Evolutionary conservation across 2,329 filamentous ascomycete genomes (phyloP).

Genomic region (Tricladium varicosporioides): DNA sequence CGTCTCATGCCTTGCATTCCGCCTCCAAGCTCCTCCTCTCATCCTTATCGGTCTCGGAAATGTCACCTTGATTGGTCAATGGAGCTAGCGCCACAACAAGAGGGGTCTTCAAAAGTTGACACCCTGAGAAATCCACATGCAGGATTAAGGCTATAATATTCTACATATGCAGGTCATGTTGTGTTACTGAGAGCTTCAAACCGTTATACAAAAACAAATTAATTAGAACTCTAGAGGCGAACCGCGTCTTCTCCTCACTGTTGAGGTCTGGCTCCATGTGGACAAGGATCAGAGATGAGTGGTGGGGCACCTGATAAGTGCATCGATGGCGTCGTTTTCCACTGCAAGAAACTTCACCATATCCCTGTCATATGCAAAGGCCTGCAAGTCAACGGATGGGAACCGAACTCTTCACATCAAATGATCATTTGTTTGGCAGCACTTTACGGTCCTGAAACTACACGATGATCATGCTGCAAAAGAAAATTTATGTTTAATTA

Average conservation of each 20-base stretch:
- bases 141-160: background rate
- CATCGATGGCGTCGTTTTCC: background rate
- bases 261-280: background rate
- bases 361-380: background rate
- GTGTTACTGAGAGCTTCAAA: background rate
- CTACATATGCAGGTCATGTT: background rate
- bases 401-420: background rate
- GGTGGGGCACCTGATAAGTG: conserved; percentile 1
- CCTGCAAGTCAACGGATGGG: background rate
- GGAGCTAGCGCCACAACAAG: background rate
- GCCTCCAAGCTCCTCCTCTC: background rate
- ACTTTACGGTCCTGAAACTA: background rate
- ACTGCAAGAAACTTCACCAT: background rate
- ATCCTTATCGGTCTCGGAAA: background rate
- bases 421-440: background rate
- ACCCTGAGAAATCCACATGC: too few species aligned
- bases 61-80: background rate
- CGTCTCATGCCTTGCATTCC: background rate
- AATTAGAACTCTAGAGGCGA: background rate
- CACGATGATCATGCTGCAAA: background rate
- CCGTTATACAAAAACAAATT: background rate
- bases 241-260: background rate
- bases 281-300: background rate
- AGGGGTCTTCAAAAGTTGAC: too few species aligned
- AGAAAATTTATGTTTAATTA: background rate